These are phyloP conservation scores for Alternaria solani DNA, from an alignment of 2,329 filamentous ascomycete genomes.

Conservation along the genomic window DNA sequence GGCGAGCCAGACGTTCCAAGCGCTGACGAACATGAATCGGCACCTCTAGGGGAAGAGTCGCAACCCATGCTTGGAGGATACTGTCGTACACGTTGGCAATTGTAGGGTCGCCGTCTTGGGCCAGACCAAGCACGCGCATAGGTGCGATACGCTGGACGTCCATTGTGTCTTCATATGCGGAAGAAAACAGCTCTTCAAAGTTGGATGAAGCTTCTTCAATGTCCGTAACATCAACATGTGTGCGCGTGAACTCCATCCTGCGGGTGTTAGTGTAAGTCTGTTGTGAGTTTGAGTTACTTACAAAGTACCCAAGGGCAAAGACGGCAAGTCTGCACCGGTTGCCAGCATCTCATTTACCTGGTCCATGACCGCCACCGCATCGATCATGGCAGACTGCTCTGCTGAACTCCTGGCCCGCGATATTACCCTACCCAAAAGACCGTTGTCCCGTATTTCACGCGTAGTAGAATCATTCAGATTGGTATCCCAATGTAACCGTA, in stretches of 20 bases:
- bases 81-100: conserved; percentile 42
- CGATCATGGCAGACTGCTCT: conserved; percentile 4
- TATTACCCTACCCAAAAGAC: conserved; percentile 27
- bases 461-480: not conserved
- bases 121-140: conserved; percentile 22
- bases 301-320: conserved; percentile 31
- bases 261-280: conserved; percentile 5
- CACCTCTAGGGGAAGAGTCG: conserved; percentile 35
- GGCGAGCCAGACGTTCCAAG: conserved; percentile 45
- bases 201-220: conserved; percentile 41
- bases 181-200: conserved; percentile 29
- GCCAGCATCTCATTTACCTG: conserved; percentile 25
- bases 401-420: not conserved
- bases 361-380: conserved; percentile 23
- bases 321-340: conserved; percentile 4
- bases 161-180: conserved; percentile 2
- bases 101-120: conserved; percentile 16
- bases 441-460: conserved; percentile 17
- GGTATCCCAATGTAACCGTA: conserved; percentile 9
- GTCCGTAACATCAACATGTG: conserved; percentile 33
- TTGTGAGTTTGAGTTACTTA: conserved; percentile 21
- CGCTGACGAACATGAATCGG: conserved; percentile 36
- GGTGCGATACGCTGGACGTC: conserved; percentile 30
- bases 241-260: conserved; percentile 34
- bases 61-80: conserved; percentile 44